These are phyloP conservation scores for Colletotrichum destructivum DNA, from an alignment of 2,329 filamentous ascomycete species.

Conservation along the genomic window DNA sequence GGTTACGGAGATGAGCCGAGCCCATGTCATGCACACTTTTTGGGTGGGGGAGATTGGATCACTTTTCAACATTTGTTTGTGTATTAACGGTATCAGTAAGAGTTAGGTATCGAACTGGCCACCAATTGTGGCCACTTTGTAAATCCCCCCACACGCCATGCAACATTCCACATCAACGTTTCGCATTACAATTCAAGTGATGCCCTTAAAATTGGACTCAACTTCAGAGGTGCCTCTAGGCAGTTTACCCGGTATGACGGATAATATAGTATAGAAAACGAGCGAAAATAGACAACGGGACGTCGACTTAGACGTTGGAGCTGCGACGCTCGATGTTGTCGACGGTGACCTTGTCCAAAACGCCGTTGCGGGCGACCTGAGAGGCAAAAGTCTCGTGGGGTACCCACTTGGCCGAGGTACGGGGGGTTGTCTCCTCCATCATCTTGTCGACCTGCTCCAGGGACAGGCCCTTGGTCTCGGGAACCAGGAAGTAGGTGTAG, in stretches of 20 bases:
- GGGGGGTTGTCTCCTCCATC: slow-evolving; percentile 88
- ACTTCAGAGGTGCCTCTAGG: slow-evolving; percentile 21
- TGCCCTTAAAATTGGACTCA: slow-evolving; percentile 15
- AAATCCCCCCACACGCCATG: slow-evolving; percentile 32
- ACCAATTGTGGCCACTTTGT: slow-evolving; percentile 26
- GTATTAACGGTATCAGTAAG: slow-evolving; percentile 17
- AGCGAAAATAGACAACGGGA: slow-evolving; percentile 48
- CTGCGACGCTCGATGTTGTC: slow-evolving; percentile 50
- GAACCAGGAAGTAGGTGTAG: slow-evolving; percentile 82
- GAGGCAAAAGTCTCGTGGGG: slow-evolving; percentile 78
- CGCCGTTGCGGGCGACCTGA: slow-evolving; percentile 57
- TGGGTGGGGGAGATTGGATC: too few relatives aligned
- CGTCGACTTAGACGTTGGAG: slow-evolving; percentile 51
- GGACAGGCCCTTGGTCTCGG: slow-evolving; percentile 82
- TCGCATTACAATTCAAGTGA: slow-evolving; percentile 33
- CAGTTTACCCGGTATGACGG: slow-evolving; percentile 10
- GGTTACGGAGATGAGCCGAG: slow-evolving; percentile 29
- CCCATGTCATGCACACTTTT: neutral
- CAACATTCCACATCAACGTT: slow-evolving; percentile 38
- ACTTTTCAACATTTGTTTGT: slow-evolving; percentile 18
- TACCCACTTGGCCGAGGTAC: slow-evolving; percentile 83
- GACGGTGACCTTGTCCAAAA: slow-evolving; percentile 50
- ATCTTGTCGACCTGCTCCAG: slow-evolving; percentile 89
- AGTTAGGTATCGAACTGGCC: slow-evolving; percentile 15
- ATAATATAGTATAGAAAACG: slow-evolving; percentile 29